These are phyloP conservation scores for Marchantia paleacea DNA, from an alignment of 225 moss, liverwort and hornwort genomes.

Conservation along the genomic window DNA sequence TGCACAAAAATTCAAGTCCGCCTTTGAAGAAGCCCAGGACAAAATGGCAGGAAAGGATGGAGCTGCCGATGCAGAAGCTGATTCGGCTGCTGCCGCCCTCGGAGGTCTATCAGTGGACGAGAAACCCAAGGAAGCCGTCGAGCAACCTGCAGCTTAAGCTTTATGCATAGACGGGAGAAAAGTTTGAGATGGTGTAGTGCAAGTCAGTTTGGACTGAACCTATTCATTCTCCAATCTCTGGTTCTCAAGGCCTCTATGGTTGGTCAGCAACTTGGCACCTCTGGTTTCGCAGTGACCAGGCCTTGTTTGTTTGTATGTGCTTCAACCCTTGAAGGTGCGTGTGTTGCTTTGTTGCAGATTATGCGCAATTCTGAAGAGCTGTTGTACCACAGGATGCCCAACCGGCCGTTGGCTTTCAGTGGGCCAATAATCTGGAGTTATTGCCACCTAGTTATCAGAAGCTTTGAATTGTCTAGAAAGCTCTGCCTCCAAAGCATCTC, in stretches of 20 bases:
- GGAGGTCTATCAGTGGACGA: conserved; percentile 32
- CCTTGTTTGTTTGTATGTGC: conserved; percentile 31
- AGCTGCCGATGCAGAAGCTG: conserved; percentile 49
- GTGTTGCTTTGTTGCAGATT: conserved; percentile 22
- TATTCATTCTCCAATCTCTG: conserved; percentile 16
- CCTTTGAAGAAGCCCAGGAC: conserved; percentile 57
- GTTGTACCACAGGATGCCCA: conserved; percentile 18
- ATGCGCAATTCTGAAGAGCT: conserved; percentile 17
- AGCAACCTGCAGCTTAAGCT: conserved; percentile 29
- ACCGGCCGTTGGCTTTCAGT: conserved; percentile 24
- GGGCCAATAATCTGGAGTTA: conserved; percentile 23
- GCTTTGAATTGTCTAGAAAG: conserved; percentile 26
- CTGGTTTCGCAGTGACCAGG: conserved; percentile 12
- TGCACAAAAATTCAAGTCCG: conserved; percentile 62
- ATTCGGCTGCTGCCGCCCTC: conserved; percentile 56
- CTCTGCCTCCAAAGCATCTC: conserved; percentile 20
- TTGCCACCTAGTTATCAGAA: conserved; percentile 21
- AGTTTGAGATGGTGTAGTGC: conserved; percentile 15
- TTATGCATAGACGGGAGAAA: conserved; percentile 5
- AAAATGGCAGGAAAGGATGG: conserved; percentile 45
- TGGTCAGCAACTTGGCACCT: conserved; percentile 14
- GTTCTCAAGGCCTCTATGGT: conserved; percentile 23
- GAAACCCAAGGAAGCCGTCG: conserved; percentile 14
- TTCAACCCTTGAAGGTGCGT: conserved; percentile 21
- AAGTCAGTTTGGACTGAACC: conserved; percentile 24